These are phyloP conservation scores for Apiotrichum brassicae DNA, from an alignment of 1,284 basidiomycete species.

Conservation along the genomic window DNA sequence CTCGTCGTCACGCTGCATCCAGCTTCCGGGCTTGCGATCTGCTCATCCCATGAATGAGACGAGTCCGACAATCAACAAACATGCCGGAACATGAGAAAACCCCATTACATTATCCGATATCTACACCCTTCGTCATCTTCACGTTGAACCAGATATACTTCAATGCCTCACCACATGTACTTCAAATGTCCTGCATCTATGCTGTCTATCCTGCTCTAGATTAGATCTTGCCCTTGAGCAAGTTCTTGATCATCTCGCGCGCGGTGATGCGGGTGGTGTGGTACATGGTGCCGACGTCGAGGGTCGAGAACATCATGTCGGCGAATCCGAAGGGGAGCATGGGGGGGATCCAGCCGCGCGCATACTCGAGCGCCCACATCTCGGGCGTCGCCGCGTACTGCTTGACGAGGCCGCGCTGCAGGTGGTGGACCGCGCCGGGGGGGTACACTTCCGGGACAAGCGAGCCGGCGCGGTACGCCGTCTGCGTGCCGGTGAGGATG, in stretches of 20 bases:
- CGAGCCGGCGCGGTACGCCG: constrained; percentile 75
- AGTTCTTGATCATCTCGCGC: constrained; percentile 72
- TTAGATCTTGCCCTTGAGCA: constrained; percentile 81
- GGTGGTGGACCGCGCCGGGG: constrained; percentile 74
- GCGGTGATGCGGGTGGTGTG: constrained; percentile 72
- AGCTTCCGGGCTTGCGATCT: too few relatives aligned
- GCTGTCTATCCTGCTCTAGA: background rate
- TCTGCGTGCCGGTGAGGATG: constrained; percentile 87
- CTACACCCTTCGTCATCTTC: too few relatives aligned
- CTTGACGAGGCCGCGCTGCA: constrained; percentile 76
- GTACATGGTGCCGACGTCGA: constrained; percentile 78
- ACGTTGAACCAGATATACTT: too few relatives aligned
- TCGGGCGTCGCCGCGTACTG: constrained; percentile 97
- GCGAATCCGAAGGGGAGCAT: constrained; percentile 91
- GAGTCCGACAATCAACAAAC: too few relatives aligned
- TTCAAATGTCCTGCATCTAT: constrained; percentile 1
- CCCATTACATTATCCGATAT: too few relatives aligned
- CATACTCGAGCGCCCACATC: constrained; percentile 92
- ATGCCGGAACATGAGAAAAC: too few relatives aligned
- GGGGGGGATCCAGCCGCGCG: constrained; percentile 81
- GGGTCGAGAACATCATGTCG: constrained; percentile 78
- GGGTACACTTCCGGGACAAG: constrained; percentile 77
- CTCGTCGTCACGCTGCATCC: too few relatives aligned
- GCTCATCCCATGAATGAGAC: too few relatives aligned
- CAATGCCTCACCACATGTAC: too few relatives aligned